phyloP scores from a whole-genome alignment of 2,329 filamentous ascomycete species.

The Coniosporium tulheliwenetii region DNA sequence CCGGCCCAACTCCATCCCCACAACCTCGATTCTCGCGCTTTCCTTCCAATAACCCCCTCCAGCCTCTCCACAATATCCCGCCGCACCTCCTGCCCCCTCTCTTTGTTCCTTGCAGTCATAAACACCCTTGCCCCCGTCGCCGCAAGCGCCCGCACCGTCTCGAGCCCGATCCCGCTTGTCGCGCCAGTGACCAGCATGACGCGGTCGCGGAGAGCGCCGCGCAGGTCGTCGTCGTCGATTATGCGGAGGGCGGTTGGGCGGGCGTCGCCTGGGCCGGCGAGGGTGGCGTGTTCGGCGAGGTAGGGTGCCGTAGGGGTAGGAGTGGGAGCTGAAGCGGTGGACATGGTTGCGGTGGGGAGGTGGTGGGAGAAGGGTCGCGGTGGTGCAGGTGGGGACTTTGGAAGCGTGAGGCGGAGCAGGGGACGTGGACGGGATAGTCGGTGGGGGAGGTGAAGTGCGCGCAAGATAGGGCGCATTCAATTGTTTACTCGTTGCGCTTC shows the following conservation, averaged over 20 bases:
- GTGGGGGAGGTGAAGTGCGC: too few relatives aligned
- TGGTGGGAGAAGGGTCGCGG: too few relatives aligned
- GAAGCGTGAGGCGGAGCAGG: too few relatives aligned
- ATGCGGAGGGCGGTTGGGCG: constrained; percentile 26
- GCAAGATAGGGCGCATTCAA: too few relatives aligned
- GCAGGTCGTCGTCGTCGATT: constrained; percentile 20
- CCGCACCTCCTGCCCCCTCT: constrained; percentile 16
- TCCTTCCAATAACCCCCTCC: not conserved
- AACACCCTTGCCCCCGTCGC: constrained; percentile 30
- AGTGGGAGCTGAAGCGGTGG: too few relatives aligned
- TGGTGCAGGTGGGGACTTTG: too few relatives aligned
- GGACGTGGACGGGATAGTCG: too few relatives aligned
- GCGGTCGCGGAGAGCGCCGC: constrained; percentile 19
- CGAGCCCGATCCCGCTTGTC: constrained; percentile 27
- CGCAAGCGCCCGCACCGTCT: constrained; percentile 28
- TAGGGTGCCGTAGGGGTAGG: constrained; percentile 3
- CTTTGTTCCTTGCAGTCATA: constrained; percentile 25
- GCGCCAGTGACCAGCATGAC: constrained; percentile 28
- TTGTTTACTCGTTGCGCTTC: too few relatives aligned
- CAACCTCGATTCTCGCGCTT: constrained; percentile 15
- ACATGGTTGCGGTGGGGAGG: too few relatives aligned
- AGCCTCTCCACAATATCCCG: too few relatives aligned
- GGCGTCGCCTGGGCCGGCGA: constrained; percentile 21
- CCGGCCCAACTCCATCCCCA: constrained; percentile 16
- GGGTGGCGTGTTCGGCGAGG: constrained; percentile 7